Base-by-base conservation (phyloP, 495 filamentous ascomycete genomes). In the Aspergillus affinis region DNA sequence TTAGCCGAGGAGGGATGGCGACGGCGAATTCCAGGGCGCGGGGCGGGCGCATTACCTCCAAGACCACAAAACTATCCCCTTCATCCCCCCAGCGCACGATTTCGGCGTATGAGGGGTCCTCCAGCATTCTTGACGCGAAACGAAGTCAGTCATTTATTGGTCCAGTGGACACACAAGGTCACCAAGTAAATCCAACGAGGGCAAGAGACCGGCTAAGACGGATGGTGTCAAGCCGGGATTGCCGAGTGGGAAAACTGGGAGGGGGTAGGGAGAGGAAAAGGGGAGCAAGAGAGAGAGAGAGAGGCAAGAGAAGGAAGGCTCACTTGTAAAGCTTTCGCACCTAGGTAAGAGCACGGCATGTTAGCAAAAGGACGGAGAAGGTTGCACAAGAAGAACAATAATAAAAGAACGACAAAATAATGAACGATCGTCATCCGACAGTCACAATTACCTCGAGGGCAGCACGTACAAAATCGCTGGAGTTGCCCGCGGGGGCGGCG, bases 261-360 rank as follows among this genome's bases (percentile, higher is more conserved):
- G 30, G 48, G 45, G 26, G 48, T 53, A 60, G 59, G 50, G 62
- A 54, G 63, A 62, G 58, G 61, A 63, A 51, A 63, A 29, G n/a
- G n/a, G n/a, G n/a, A n/a, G n/a, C n/a, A n/a, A n/a, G 62, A 54
- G 63, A 62, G 58, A 60, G 62, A 51, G 62, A 29, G 54, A 59
- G 48, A 58, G 51, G 18, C 17, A 53, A 60, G 32, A 57, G 61
- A 46, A 64, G 45, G 64, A 68, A 56, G 50, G 77, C 85, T 72
- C 79, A 98, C 94, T 97, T 97, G 82, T 97, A 98, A 66, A 98
- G 79, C 77, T 98, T 98, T 80, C 93, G 91, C 69, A 98, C 94
- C 94, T 98, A 72, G 23, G 52, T 77, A 72, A 60, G 68, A 69
- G 54, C 50, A 51, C 47, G 41, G 15, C 29, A 46, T 46, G 29